Evolutionary conservation across 2,329 filamentous ascomycete genomes (phyloP).

Genomic region (Diaporthe sp.): DNA sequence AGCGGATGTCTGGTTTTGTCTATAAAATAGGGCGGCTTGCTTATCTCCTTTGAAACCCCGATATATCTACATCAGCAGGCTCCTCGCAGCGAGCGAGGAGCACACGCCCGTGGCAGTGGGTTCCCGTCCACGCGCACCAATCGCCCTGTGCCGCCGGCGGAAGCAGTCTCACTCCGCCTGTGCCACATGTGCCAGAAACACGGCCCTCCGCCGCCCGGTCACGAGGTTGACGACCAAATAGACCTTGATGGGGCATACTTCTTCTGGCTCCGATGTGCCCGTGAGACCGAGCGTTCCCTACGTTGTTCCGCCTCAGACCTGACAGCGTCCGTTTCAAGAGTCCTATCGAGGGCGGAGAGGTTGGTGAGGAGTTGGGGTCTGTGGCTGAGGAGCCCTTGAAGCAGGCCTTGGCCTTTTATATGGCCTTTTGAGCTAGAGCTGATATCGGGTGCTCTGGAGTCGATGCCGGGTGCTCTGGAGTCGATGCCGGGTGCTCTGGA

Average conservation of each 20-base stretch:
- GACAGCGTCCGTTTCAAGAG: not conserved
- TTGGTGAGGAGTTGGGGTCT: not conserved
- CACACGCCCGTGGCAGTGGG: not conserved
- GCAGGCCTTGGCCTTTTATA: no score
- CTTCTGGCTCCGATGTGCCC: not conserved
- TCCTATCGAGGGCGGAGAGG: not conserved
- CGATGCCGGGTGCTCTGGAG: no score
- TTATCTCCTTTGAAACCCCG: not conserved
- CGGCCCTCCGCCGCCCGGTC: not conserved
- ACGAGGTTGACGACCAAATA: not conserved
- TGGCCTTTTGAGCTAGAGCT: no score
- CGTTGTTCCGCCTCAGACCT: not conserved
- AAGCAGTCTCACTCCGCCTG: not conserved
- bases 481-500: no score
- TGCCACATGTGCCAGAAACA: not conserved
- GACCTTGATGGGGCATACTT: not conserved
- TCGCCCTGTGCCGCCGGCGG: not conserved
- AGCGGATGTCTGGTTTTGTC: no score
- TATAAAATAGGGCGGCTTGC: no score
- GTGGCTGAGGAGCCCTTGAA: not conserved
- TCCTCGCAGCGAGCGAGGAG: not conserved
- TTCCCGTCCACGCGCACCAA: not conserved
- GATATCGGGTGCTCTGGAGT: no score
- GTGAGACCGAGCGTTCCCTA: not conserved
- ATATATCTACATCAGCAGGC: not conserved